Percentiles rank a stretch among this genome's conserved stretches.
Conservation (phyloP, 345 rosid species). For the Citrus unshiu region DNA sequence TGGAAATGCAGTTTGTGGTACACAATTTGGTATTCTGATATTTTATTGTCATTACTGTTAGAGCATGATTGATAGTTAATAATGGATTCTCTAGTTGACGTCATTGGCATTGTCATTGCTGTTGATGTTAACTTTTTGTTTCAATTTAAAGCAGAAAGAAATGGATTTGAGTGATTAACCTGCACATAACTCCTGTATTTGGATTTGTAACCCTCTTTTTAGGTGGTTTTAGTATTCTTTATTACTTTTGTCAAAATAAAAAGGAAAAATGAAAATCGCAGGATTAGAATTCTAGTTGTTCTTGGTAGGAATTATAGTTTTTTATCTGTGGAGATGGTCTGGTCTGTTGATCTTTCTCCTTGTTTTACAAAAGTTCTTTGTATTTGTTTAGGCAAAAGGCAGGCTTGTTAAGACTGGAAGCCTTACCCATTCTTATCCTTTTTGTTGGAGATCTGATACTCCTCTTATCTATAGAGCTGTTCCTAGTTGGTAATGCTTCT, state of each 20-base stretch:
- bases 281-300: neutral
- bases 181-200: neutral
- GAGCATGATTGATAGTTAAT: neutral
- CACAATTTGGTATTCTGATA: neutral
- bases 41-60: neutral
- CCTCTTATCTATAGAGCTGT: constrained; percentile 97
- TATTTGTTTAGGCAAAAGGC: constrained; percentile 68
- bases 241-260: neutral
- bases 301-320: neutral
- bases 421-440: constrained; percentile 78
- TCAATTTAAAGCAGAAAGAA: neutral
- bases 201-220: neutral
- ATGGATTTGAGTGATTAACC: constrained; percentile 1
- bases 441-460: constrained; percentile 93
- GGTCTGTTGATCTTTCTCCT: neutral
- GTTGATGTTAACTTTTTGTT: neutral
- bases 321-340: neutral
- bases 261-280: neutral
- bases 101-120: neutral
- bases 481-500: constrained; percentile 75
- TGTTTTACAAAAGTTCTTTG: neutral
- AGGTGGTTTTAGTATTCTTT: neutral
- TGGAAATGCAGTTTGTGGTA: neutral
- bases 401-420: constrained; percentile 90
- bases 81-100: neutral